Base-by-base conservation (phyloP, 2,329 filamentous ascomycete genomes). In the Aspergillus transmontanensis region DNA sequence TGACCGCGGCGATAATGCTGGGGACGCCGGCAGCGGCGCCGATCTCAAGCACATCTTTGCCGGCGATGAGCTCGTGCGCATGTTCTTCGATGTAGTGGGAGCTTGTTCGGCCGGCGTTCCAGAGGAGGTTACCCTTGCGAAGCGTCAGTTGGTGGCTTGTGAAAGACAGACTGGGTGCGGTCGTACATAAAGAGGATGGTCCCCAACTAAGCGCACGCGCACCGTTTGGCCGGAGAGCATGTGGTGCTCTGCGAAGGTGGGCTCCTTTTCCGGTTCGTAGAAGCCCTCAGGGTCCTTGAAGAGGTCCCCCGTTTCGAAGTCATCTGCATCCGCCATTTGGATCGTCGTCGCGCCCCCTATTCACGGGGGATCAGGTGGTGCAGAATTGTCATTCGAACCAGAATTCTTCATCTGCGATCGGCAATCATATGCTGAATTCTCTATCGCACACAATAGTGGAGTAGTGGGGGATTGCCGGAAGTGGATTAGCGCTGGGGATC, bases 11-110 rank as follows among this genome's bases (percentile, higher is more conserved):
- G 39, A 95, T 87, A 12, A 97, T 86, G 73, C 90, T 91, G 0
- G 93, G 93, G 43, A 97, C 84, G 0, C 93, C 94, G 0, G 92
- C 92, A 16, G 92, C 94, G 3, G 94, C 94, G 55, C 94, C 94
- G 28, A 97, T 87, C 79, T 97, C 94, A 10, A 97, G 86, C 2
- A 97, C 86, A n/a, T 88, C 88, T 74, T 87, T 89, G 67, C 79
- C 84, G 16, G 79, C 73, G n/a, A 96, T 84, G 5, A 92, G 83
- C 1, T 78, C 67, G 10, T 77, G 72, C n/a, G 88, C 84, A 67
- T 88, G 83, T 48, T 86, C 80, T 78, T 97, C 92, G 62, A 97
- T 87, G 78, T 93, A 93, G 69, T 88, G 83, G 19, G 93, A 87
- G 56, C 94, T 85, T 45, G 92, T 87, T 66, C 91, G 90, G 64